A percentile compares a stretch with the other conserved stretches of the same genome.
These are phyloP conservation scores for Pseudocercospora musae DNA, from an alignment of 2,329 filamentous ascomycete species.

Conservation along the genomic window DNA sequence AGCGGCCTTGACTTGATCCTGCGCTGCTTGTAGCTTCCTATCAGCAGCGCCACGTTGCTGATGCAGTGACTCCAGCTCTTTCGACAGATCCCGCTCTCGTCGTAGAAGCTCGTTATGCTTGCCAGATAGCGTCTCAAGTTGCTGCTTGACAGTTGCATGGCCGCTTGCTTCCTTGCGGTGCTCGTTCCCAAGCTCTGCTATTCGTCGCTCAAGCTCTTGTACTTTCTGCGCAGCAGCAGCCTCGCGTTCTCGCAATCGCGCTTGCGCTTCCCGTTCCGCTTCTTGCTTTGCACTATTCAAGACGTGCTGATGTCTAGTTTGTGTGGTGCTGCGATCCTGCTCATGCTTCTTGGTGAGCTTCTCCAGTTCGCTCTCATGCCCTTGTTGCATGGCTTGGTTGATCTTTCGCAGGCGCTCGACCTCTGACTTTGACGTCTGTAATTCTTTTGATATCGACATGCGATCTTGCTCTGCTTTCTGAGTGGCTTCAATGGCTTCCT, in stretches of 20 bases:
- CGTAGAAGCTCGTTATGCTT: slow-evolving; percentile 29
- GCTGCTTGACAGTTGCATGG: slow-evolving; percentile 29
- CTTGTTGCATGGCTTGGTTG: slow-evolving; percentile 67
- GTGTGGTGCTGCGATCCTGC: slow-evolving; percentile 27
- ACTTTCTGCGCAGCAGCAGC: slow-evolving; percentile 26
- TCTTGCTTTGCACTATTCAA: slow-evolving; percentile 28
- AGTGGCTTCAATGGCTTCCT: slow-evolving; percentile 53
- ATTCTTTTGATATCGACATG: slow-evolving; percentile 47
- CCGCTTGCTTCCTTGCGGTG: slow-evolving; percentile 29
- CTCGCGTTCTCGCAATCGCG: slow-evolving; percentile 26
- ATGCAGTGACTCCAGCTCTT: slow-evolving; percentile 27
- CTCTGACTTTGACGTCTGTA: slow-evolving; percentile 42
- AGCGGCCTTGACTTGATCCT: slow-evolving; percentile 13
- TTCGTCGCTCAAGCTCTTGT: slow-evolving; percentile 29
- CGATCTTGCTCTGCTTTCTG: slow-evolving; percentile 53
- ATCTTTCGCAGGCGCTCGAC: slow-evolving; percentile 57
- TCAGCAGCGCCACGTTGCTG: slow-evolving; percentile 20
- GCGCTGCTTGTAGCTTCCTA: slow-evolving; percentile 15
- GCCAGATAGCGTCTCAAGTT: slow-evolving; percentile 34
- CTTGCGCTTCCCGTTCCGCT: slow-evolving; percentile 28
- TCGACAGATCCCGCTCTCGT: slow-evolving; percentile 23
- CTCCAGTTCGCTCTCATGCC: slow-evolving; percentile 57
- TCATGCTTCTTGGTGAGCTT: slow-evolving; percentile 50
- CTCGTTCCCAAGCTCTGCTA: slow-evolving; percentile 33
- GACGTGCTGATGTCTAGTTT: slow-evolving; percentile 36